A percentile compares a stretch with the other conserved stretches of the same genome.
These are phyloP conservation scores for Carex sylvatica DNA, from an alignment of 202 grass and related monocot species.

Conservation along the genomic window DNA sequence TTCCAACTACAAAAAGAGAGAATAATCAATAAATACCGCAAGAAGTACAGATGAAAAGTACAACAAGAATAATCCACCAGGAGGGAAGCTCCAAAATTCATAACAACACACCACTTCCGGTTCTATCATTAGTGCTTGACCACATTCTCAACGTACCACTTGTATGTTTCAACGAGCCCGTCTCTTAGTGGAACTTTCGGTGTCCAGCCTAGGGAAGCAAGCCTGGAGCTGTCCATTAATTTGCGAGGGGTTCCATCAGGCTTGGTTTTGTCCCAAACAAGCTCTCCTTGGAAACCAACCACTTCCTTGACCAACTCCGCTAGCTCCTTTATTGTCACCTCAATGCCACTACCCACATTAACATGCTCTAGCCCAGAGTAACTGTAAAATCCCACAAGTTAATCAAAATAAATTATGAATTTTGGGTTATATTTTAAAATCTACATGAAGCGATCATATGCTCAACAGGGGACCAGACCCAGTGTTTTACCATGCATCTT, in stretches of 20 bases:
- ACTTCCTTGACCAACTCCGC: conserved; percentile 72
- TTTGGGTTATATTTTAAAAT: background rate
- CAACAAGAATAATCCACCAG: background rate
- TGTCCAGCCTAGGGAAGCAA: conserved; percentile 62
- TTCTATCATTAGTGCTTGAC: background rate
- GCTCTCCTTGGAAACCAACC: conserved; percentile 52
- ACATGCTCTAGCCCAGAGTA: conserved; percentile 55
- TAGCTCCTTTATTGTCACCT: conserved; percentile 63
- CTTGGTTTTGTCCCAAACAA: conserved; percentile 55
- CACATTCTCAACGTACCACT: conserved; percentile 44
- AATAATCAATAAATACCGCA: conserved; percentile 12
- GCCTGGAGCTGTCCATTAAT: conserved; percentile 74
- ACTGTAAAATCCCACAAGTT: conserved; percentile 20
- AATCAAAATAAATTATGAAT: background rate
- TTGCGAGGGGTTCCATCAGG: conserved; percentile 48
- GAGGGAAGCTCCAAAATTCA: background rate
- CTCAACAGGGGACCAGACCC: background rate
- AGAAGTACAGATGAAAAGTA: background rate
- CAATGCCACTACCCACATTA: conserved; percentile 43
- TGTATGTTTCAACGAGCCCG: conserved; percentile 57
- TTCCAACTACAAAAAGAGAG: background rate
- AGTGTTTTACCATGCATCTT: background rate
- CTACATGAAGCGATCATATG: background rate
- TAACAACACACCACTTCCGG: background rate
- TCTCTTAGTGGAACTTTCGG: conserved; percentile 63